Conservation (phyloP, 306 rosid species). For the Vigna trinervia region DNA sequence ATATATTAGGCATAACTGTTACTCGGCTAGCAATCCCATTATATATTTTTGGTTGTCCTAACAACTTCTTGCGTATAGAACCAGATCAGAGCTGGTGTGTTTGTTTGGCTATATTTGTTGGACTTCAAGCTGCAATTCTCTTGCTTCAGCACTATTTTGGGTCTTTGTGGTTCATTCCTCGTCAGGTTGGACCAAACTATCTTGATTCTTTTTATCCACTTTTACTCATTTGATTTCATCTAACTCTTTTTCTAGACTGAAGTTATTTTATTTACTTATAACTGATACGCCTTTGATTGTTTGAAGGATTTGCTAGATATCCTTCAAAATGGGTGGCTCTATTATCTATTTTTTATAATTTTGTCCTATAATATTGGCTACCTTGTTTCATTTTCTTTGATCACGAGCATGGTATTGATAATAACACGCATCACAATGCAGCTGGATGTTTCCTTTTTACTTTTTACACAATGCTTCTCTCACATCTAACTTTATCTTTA, state of each 20-base stretch:
- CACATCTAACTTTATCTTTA: constrained; percentile 30
- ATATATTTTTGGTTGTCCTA: constrained; percentile 89
- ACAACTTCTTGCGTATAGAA: constrained; percentile 93
- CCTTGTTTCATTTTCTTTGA: constrained; percentile 9
- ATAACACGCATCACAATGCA: not conserved
- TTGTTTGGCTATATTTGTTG: constrained; percentile 66
- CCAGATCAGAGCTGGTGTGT: constrained; percentile 83
- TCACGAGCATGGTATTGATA: not conserved
- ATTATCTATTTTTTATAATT: not conserved
- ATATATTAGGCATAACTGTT: constrained; percentile 83
- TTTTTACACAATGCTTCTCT: constrained; percentile 26
- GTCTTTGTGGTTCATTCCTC: constrained; percentile 98
- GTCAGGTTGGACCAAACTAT: constrained; percentile 67
- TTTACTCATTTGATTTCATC: not conserved
- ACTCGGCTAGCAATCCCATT: constrained; percentile 92
- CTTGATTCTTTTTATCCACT: not conserved
- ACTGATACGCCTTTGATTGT: not conserved
- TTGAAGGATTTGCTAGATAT: not conserved
- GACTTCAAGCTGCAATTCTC: constrained; percentile 84
- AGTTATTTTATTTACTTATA: too few relatives aligned
- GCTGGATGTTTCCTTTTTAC: constrained; percentile 19
- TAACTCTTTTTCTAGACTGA: too few relatives aligned
- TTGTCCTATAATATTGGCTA: not conserved
- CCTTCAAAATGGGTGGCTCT: not conserved
- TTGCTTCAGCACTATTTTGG: constrained; percentile 95